Conservation (phyloP, 2,329 filamentous ascomycete species). For the Orbilia quercus region DNA sequence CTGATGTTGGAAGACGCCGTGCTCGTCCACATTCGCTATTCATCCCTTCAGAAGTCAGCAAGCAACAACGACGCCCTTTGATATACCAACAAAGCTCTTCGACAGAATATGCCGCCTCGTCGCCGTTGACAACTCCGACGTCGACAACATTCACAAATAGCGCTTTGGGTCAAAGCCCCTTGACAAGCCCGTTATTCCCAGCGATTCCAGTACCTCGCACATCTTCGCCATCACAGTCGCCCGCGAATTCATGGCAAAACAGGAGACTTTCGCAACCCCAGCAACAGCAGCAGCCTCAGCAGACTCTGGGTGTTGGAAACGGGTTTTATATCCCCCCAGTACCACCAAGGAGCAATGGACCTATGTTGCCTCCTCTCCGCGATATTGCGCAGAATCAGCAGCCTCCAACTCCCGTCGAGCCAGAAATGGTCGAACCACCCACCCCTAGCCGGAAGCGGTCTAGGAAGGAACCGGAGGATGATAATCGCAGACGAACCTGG, state of each 20-base stretch:
- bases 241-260: conserved; percentile 47
- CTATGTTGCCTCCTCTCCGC: conserved; percentile 50
- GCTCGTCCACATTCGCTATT: conserved; percentile 51
- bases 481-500: conserved; percentile 60
- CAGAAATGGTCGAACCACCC: conserved; percentile 54
- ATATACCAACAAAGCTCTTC: conserved; percentile 40
- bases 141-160: conserved; percentile 55
- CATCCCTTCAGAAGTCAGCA: conserved; percentile 44
- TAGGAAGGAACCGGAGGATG: conserved; percentile 56
- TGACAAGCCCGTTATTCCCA: conserved; percentile 53
- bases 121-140: conserved; percentile 50
- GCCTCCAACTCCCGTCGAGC: conserved; percentile 51
- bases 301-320: conserved; percentile 32
- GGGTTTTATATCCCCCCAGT: conserved; percentile 51
- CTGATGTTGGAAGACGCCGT: conserved; percentile 48
- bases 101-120: conserved; percentile 51
- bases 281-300: conserved; percentile 30
- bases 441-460: conserved; percentile 56
- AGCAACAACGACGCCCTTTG: conserved; percentile 40
- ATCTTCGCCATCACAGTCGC: conserved; percentile 48
- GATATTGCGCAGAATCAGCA: conserved; percentile 48
- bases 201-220: conserved; percentile 48
- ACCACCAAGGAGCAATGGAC: conserved; percentile 41
- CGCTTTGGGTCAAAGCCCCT: conserved; percentile 51
- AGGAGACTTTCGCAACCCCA: conserved; percentile 50